phyloP scores from a whole-genome alignment of 441 rosid genomes.

The Erodium moschatum region DNA sequence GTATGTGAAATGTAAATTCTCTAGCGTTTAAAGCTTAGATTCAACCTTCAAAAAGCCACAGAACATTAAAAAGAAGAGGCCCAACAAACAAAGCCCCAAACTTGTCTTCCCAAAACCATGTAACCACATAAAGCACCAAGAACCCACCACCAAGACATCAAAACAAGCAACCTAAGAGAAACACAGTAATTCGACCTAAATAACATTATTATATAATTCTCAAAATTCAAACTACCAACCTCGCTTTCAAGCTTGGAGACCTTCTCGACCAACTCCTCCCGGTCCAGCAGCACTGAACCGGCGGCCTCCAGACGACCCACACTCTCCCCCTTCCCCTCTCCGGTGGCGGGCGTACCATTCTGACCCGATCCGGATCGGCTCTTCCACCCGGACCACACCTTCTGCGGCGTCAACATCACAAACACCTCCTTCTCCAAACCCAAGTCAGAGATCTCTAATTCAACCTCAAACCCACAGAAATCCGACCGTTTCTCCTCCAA shows the following conservation, averaged over 20 bases:
- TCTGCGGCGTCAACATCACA: constrained; percentile 75
- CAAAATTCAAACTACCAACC: constrained; percentile 32
- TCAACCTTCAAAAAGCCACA: not conserved
- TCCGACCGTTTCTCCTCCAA: constrained; percentile 9
- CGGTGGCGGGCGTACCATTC: constrained; percentile 21
- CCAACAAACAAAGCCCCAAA: not conserved
- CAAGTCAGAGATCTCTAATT: constrained; percentile 30
- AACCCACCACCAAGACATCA: constrained; percentile 9
- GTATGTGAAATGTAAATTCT: not conserved
- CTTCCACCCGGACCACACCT: constrained; percentile 52
- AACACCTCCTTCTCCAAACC: constrained; percentile 14
- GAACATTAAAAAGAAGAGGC: not conserved
- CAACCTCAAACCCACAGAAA: constrained; percentile 27
- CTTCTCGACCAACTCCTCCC: constrained; percentile 36
- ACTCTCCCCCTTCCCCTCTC: no score
- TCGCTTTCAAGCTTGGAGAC: constrained; percentile 47
- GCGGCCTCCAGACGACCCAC: not conserved
- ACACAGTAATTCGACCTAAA: not conserved
- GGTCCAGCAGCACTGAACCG: constrained; percentile 16
- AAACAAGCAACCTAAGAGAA: not conserved
- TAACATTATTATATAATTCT: not conserved
- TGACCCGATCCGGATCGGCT: constrained; percentile 37
- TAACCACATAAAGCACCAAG: constrained; percentile 4
- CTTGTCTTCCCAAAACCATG: constrained; percentile 1
- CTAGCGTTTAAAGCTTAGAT: not conserved